Percentiles rank a stretch among this genome's conserved stretches.
Evolutionary conservation across 768 basidiomycete species (phyloP).

Genomic region (Inosperma sp.): DNA sequence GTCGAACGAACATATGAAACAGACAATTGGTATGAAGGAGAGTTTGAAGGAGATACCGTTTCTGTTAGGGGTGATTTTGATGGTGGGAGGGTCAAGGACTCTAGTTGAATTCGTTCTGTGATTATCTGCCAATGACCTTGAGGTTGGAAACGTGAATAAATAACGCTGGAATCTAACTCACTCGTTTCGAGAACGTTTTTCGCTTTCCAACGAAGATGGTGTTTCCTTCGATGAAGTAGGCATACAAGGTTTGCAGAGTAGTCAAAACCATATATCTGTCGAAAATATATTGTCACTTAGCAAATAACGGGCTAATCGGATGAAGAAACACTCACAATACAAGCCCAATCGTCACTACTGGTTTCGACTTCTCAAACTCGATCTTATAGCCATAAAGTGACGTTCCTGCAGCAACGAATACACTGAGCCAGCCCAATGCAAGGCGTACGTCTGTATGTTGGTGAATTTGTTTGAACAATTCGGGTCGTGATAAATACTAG

Average conservation of each 20-base stretch:
- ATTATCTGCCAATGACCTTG: slow-evolving; percentile 56
- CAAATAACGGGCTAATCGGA: slow-evolving; percentile 5
- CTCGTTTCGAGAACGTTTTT: slow-evolving; percentile 84
- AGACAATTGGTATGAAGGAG: slow-evolving; percentile 65
- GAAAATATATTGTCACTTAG: slow-evolving; percentile 7
- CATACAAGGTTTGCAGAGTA: slow-evolving; percentile 67
- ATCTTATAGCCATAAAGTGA: slow-evolving; percentile 82
- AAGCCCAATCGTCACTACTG: slow-evolving; percentile 73
- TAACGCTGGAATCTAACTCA: slow-evolving; percentile 39
- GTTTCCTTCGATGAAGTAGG: slow-evolving; percentile 81
- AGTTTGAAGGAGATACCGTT: slow-evolving; percentile 29
- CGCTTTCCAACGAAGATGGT: slow-evolving; percentile 86
- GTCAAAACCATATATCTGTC: slow-evolving; percentile 74
- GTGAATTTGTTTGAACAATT: slow-evolving; percentile 82
- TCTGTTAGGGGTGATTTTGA: slow-evolving; percentile 30
- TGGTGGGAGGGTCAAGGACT: slow-evolving; percentile 61
- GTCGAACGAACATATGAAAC: slow-evolving; percentile 74
- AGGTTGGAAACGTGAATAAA: neutral
- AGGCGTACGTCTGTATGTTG: slow-evolving; percentile 87
- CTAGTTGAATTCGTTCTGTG: slow-evolving; percentile 81
- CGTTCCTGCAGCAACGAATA: slow-evolving; percentile 76
- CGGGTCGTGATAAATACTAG: slow-evolving; percentile 78
- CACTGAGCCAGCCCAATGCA: slow-evolving; percentile 80
- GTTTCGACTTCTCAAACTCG: slow-evolving; percentile 88
- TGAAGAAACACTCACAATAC: slow-evolving; percentile 52